Evolutionary conservation across 2,329 filamentous ascomycete genomes (phyloP).

Genomic region (Xylaria sp.): DNA sequence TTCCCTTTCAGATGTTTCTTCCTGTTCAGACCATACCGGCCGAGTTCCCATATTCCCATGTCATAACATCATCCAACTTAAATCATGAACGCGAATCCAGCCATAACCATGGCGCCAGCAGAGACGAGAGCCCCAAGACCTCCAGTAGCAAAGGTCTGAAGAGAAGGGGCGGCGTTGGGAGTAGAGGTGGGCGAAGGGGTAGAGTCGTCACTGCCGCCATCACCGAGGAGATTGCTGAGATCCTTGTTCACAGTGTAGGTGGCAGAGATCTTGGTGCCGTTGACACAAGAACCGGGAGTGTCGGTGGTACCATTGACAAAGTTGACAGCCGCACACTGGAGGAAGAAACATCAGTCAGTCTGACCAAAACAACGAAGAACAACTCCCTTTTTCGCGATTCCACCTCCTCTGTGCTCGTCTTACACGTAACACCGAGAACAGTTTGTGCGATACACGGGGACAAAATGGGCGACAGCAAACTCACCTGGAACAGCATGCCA

Average conservation of each 20-base stretch:
- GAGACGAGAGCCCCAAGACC: slow-evolving; percentile 18
- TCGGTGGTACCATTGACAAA: slow-evolving; percentile 43
- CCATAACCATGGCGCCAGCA: slow-evolving; percentile 18
- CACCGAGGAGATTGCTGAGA: slow-evolving; percentile 27
- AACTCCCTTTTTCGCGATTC: not conserved
- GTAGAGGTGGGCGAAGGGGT: slow-evolving; percentile 14
- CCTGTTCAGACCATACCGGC: not conserved
- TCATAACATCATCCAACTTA: slow-evolving; percentile 1
- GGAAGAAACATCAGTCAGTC: not conserved
- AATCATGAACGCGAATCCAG: slow-evolving; percentile 21
- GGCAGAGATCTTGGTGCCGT: slow-evolving; percentile 34
- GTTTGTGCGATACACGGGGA: not conserved
- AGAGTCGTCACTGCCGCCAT: not conserved
- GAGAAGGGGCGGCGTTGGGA: slow-evolving; percentile 21
- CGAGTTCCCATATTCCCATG: not conserved
- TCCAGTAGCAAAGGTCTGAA: slow-evolving; percentile 14
- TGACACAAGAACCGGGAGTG: slow-evolving; percentile 34
- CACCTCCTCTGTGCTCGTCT: not conserved
- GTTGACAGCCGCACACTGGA: slow-evolving; percentile 49
- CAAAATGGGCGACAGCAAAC: not conserved
- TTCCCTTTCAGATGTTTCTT: not conserved
- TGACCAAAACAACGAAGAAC: not conserved
- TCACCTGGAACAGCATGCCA: slow-evolving; percentile 53
- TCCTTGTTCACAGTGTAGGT: slow-evolving; percentile 29
- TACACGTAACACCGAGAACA: not conserved